Conservation (phyloP, 176 grass and related monocot genomes). For the Eragrostis nindensis region DNA sequence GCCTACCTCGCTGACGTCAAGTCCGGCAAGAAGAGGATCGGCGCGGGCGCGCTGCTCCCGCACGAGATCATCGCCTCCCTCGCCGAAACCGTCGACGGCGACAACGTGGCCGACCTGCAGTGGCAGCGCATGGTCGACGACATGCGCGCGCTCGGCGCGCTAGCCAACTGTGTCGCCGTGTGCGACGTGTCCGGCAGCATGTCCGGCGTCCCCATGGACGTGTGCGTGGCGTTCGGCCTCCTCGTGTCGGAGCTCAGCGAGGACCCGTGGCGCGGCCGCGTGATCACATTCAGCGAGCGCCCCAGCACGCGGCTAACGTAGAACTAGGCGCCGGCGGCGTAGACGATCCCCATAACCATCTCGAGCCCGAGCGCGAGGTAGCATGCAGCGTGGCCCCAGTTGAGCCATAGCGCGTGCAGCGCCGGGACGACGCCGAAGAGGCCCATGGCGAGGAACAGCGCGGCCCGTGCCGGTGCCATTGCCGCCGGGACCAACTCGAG, state of each 20-base stretch:
- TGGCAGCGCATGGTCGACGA: constrained; percentile 76
- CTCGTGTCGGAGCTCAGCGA: constrained; percentile 81
- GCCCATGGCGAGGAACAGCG: constrained; percentile 81
- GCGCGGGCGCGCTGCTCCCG: constrained; percentile 77
- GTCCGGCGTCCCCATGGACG: constrained; percentile 59
- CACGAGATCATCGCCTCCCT: constrained; percentile 59
- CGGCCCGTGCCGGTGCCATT: too few species aligned
- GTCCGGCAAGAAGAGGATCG: constrained; percentile 56
- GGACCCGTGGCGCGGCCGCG: constrained; percentile 68
- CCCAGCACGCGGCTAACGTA: constrained; percentile 88
- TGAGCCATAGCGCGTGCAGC: constrained; percentile 62
- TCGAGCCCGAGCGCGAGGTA: constrained; percentile 70
- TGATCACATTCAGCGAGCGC: constrained; percentile 63
- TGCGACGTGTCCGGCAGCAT: constrained; percentile 90
- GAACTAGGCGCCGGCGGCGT: constrained; percentile 64
- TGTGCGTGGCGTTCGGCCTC: constrained; percentile 75
- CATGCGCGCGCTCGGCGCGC: constrained; percentile 48
- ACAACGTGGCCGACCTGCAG: constrained; percentile 62
- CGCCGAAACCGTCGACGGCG: background rate
- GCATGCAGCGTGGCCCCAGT: constrained; percentile 71
- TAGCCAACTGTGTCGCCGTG: constrained; percentile 69
- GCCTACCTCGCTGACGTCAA: constrained; percentile 63
- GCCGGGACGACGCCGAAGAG: constrained; percentile 80
- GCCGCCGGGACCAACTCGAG: too few species aligned
- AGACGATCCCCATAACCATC: constrained; percentile 63